These are phyloP conservation scores for Elongisporangium prolatum DNA, from an alignment of 352 stramenopile species.

Conservation along the genomic window DNA sequence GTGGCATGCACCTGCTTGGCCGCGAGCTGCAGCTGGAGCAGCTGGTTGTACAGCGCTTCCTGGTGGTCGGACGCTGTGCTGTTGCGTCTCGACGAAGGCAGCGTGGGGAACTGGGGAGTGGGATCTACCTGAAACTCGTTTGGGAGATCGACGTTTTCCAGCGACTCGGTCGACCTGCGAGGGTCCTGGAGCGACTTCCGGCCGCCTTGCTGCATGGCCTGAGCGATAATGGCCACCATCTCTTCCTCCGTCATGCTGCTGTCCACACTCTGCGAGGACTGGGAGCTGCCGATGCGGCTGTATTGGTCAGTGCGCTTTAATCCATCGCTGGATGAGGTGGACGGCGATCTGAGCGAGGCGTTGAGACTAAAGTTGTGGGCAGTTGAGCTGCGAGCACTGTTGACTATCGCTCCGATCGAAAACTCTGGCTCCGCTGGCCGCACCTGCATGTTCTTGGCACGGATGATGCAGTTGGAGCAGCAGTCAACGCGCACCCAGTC, in stretches of 20 bases:
- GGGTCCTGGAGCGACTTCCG: background rate
- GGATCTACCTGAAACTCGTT: background rate
- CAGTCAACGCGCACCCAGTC: slow-evolving; percentile 12
- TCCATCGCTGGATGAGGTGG: background rate
- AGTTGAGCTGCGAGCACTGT: background rate
- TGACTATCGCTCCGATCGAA: slow-evolving; percentile 9
- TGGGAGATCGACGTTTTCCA: background rate
- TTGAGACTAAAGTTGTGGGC: background rate
- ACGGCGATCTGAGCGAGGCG: background rate
- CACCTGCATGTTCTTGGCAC: slow-evolving; percentile 21
- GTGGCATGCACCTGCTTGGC: slow-evolving; percentile 6
- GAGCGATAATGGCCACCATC: background rate
- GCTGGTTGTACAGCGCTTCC: slow-evolving; percentile 3
- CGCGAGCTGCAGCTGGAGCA: slow-evolving; percentile 7
- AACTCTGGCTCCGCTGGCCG: slow-evolving; percentile 18
- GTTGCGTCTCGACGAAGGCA: background rate
- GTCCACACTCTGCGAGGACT: background rate
- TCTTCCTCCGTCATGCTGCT: background rate
- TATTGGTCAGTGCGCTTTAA: background rate
- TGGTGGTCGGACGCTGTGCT: background rate
- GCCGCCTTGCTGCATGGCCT: background rate
- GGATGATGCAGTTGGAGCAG: slow-evolving; percentile 31
- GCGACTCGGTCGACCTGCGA: background rate
- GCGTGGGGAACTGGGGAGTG: background rate
- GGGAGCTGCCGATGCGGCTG: background rate